These are phyloP conservation scores for Neoscytalidium dimidiatum DNA, from an alignment of 2,329 filamentous ascomycete genomes.

Conservation along the genomic window DNA sequence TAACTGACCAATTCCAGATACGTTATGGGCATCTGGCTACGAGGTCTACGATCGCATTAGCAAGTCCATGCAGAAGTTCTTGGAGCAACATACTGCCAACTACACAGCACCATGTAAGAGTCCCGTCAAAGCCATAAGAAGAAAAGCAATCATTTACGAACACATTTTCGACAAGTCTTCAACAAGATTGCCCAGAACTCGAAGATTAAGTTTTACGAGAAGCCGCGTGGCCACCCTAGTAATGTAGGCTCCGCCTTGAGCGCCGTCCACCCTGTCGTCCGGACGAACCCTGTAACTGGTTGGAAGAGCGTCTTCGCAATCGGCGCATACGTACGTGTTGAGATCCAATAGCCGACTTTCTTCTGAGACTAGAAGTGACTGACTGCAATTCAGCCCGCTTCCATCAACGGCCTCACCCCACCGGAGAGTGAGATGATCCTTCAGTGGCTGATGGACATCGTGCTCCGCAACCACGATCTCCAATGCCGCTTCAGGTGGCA, in stretches of 20 bases:
- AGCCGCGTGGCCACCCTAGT: slow-evolving; percentile 53
- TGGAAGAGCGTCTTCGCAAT: slow-evolving; percentile 59
- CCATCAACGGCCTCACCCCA: slow-evolving; percentile 3
- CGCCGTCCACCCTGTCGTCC: slow-evolving; percentile 57
- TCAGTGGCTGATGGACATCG: slow-evolving; percentile 50
- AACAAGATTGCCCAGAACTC: slow-evolving; percentile 41
- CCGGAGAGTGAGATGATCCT: slow-evolving; percentile 35
- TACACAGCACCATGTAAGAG: slow-evolving; percentile 46
- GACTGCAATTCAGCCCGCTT: background rate
- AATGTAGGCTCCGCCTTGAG: slow-evolving; percentile 55
- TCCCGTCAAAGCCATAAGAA: background rate
- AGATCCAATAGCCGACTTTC: background rate
- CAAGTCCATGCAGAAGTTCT: slow-evolving; percentile 50
- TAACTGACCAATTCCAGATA: slow-evolving; percentile 24
- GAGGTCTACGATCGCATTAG: slow-evolving; percentile 54
- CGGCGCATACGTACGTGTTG: slow-evolving; percentile 30
- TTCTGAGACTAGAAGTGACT: background rate
- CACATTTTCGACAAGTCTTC: slow-evolving; percentile 28
- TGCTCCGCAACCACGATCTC: slow-evolving; percentile 58
- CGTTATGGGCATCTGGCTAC: slow-evolving; percentile 38
- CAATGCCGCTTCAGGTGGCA: slow-evolving; percentile 57
- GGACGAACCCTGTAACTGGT: slow-evolving; percentile 64
- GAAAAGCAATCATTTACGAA: too few species aligned
- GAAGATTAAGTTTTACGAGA: slow-evolving; percentile 49
- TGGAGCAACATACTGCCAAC: slow-evolving; percentile 48